These are phyloP conservation scores for Angomonas ambiguus DNA, from an alignment of 208 protist genomes.

Conservation along the genomic window DNA sequence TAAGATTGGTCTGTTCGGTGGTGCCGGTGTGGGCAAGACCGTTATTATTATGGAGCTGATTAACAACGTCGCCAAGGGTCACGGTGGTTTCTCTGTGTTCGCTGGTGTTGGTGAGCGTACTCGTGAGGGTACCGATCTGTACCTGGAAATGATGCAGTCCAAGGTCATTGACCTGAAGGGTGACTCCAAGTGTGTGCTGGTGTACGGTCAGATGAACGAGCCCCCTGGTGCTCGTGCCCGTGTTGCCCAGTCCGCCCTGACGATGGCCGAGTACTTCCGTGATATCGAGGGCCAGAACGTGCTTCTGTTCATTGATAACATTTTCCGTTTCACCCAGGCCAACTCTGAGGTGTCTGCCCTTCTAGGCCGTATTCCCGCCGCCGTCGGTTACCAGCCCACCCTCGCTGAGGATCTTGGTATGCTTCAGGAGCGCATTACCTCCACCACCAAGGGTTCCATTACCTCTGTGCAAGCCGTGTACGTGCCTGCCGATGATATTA, in stretches of 20 bases:
- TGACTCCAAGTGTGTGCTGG: slow-evolving; percentile 97
- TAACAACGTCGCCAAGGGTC: slow-evolving; percentile 98
- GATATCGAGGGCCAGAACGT: slow-evolving; percentile 98
- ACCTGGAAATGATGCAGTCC: slow-evolving; percentile 98
- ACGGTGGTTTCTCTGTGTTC: slow-evolving; percentile 99
- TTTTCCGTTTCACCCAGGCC: slow-evolving; percentile 99
- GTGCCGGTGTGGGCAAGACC: slow-evolving; percentile 98
- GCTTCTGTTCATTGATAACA: slow-evolving; percentile 99
- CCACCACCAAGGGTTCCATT: slow-evolving; percentile 96
- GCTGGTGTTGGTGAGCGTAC: slow-evolving; percentile 98
- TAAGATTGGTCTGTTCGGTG: slow-evolving; percentile 99
- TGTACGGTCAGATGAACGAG: slow-evolving; percentile 99
- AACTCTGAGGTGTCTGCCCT: slow-evolving; percentile 98
- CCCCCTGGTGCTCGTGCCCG: slow-evolving; percentile 97
- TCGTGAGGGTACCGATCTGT: slow-evolving; percentile 98
- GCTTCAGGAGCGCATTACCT: slow-evolving; percentile 98
- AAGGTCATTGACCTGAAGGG: slow-evolving; percentile 92
- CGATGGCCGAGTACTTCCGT: slow-evolving; percentile 98
- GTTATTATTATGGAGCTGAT: slow-evolving; percentile 99
- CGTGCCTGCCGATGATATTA: slow-evolving; percentile 98
- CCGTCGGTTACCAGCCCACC: slow-evolving; percentile 99
- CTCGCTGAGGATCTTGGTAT: slow-evolving; percentile 97
- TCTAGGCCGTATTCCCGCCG: slow-evolving; percentile 97
- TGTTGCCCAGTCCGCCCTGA: slow-evolving; percentile 97
- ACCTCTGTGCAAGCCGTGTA: slow-evolving; percentile 97